These are phyloP conservation scores for Linum usitatissimum DNA, from an alignment of 345 rosid genomes.

Conservation along the genomic window DNA sequence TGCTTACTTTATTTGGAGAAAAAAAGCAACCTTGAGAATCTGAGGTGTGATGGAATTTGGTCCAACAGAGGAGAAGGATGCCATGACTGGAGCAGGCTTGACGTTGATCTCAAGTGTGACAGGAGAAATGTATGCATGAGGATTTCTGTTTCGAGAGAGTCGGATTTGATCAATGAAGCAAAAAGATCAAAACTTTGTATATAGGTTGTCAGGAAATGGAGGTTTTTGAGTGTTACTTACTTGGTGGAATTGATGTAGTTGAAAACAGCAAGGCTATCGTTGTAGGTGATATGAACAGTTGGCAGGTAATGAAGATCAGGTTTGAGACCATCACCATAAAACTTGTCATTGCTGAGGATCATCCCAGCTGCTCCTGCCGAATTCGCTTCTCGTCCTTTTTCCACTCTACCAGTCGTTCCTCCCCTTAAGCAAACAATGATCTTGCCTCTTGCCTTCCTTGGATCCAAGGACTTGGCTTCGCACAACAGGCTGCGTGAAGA, in stretches of 20 bases:
- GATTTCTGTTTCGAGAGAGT: slow-evolving; percentile 24
- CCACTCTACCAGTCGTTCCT: slow-evolving; percentile 14
- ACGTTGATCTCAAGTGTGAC: slow-evolving; percentile 11
- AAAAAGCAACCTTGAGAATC: slow-evolving; percentile 40
- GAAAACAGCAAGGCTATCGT: not conserved
- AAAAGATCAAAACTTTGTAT: not conserved
- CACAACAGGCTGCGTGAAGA: slow-evolving; percentile 12
- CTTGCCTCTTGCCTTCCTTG: slow-evolving; percentile 17
- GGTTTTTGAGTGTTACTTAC: not conserved
- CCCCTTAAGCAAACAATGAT: slow-evolving; percentile 22
- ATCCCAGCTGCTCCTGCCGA: slow-evolving; percentile 17
- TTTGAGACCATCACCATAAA: not conserved
- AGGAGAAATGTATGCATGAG: slow-evolving; percentile 33
- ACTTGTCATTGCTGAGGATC: slow-evolving; percentile 12
- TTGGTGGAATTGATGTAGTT: not conserved
- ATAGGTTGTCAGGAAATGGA: no score
- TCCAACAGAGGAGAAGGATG: slow-evolving; percentile 52
- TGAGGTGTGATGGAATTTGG: slow-evolving; percentile 49
- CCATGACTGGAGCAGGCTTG: slow-evolving; percentile 59
- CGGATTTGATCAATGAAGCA: not conserved
- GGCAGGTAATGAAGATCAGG: not conserved
- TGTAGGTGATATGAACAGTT: not conserved
- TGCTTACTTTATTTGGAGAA: not conserved
- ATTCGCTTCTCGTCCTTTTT: slow-evolving; percentile 15
- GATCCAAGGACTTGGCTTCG: slow-evolving; percentile 12